Conservation (phyloP, 352 stramenopile genomes). For the Blastocystis hominis region DNA sequence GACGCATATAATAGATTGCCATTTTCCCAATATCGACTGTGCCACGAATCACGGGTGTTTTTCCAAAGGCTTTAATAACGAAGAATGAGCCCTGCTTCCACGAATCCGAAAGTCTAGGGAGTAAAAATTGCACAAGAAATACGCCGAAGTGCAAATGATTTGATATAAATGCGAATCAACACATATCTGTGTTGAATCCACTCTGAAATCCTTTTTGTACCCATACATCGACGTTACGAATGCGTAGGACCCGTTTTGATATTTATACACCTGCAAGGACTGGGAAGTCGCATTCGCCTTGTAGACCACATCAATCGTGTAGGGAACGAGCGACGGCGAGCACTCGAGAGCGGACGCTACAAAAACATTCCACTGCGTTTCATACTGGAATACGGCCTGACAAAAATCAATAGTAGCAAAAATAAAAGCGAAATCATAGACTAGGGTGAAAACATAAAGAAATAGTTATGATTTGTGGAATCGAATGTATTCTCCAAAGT, state of each 20-base stretch:
- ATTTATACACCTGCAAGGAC: constrained; percentile 3
- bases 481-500: neutral
- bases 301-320: constrained; percentile 12
- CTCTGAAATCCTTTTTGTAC: constrained; percentile 31
- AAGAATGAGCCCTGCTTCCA: constrained; percentile 21
- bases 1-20: neutral
- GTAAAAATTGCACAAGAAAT: neutral
- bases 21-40: constrained; percentile 7
- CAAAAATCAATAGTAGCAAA: neutral
- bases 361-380: neutral
- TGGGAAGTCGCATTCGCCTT: neutral
- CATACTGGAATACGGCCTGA: neutral
- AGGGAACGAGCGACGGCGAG: neutral
- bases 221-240: constrained; percentile 12
- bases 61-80: constrained; percentile 17
- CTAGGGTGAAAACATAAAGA: neutral
- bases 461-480: neutral
- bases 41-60: constrained; percentile 1
- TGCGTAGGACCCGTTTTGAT: neutral
- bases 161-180: neutral
- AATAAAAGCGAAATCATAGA: neutral
- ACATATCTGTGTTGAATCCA: constrained; percentile 6
- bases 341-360: neutral
- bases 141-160: neutral
- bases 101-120: neutral